A percentile compares a stretch with the other conserved stretches of the same genome.
These are phyloP conservation scores for Nicotiana obtusifolia DNA, from an alignment of 257 asterid genomes.

Conservation along the genomic window DNA sequence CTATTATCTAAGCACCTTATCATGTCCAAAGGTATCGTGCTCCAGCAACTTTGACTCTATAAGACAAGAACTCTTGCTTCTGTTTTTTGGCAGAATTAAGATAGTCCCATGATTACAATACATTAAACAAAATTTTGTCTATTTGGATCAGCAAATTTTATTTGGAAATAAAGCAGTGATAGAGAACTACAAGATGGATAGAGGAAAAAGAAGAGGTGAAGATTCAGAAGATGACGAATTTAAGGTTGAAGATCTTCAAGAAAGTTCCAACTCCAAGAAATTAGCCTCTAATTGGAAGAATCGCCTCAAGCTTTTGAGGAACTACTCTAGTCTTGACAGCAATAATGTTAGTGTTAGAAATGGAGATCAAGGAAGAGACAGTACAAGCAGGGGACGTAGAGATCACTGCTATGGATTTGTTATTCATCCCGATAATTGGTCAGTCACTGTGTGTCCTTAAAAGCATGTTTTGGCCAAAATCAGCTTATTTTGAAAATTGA, in stretches of 20 bases:
- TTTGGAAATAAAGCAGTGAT: not conserved
- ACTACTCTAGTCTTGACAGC: slow-evolving; percentile 19
- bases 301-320: slow-evolving; percentile 21
- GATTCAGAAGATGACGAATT: slow-evolving; percentile 34
- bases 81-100: not conserved
- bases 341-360: not conserved
- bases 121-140: not conserved
- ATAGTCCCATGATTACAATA: not conserved
- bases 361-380: not conserved
- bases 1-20: slow-evolving; percentile 1
- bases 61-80: not conserved
- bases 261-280: not conserved
- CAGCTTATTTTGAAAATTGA: too few species aligned
- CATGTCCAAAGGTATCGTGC: slow-evolving; percentile 1
- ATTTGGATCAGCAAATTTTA: not conserved
- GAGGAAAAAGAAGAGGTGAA: slow-evolving; percentile 17
- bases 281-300: slow-evolving; percentile 26
- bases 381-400: not conserved
- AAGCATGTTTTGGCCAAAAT: too few species aligned
- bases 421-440: slow-evolving; percentile 41
- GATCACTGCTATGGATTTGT: slow-evolving; percentile 18
- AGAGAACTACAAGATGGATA: not conserved
- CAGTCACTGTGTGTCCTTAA: not conserved
- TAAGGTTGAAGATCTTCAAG: slow-evolving; percentile 31
- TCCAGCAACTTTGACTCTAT: not conserved